A percentile compares a stretch with the other conserved stretches of the same genome.
Conservation (phyloP, 2,329 filamentous ascomycete species). For the Talaromyces sp. region DNA sequence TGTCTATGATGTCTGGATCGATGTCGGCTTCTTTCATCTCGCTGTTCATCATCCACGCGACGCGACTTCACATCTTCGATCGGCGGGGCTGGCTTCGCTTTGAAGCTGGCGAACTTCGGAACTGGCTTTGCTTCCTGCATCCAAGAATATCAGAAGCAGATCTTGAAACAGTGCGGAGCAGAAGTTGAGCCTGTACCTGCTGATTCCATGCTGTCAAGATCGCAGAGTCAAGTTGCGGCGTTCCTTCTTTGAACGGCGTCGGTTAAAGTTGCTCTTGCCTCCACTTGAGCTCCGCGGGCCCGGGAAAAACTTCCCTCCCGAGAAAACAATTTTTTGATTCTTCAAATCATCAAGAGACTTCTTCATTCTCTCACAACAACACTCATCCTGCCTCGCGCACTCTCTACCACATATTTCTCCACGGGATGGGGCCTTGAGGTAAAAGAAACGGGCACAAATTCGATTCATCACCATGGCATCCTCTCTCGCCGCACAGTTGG, state of each 20-base stretch:
- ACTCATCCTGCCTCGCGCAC: not conserved
- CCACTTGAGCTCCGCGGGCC: constrained; percentile 12
- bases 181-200: constrained; percentile 29
- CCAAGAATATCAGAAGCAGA: not conserved
- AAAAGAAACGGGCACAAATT: not conserved
- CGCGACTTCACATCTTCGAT: constrained; percentile 17
- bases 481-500: constrained; percentile 86
- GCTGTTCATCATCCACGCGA: constrained; percentile 14
- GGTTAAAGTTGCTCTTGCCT: constrained; percentile 18
- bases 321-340: constrained; percentile 20
- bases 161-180: not conserved
- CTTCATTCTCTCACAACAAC: constrained; percentile 2
- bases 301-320: constrained; percentile 25
- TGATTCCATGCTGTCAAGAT: constrained; percentile 31
- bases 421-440: constrained; percentile 9
- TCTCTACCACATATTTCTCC: not conserved
- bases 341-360: constrained; percentile 1
- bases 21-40: constrained; percentile 22
- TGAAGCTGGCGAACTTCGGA: constrained; percentile 73
- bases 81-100: constrained; percentile 41
- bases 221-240: constrained; percentile 2
- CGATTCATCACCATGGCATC: constrained; percentile 60
- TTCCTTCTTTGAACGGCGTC: not conserved
- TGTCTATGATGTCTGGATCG: constrained; percentile 22
- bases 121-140: constrained; percentile 41